These are phyloP conservation scores for Abortiporus biennis DNA, from an alignment of 1,284 basidiomycete genomes.

Conservation along the genomic window DNA sequence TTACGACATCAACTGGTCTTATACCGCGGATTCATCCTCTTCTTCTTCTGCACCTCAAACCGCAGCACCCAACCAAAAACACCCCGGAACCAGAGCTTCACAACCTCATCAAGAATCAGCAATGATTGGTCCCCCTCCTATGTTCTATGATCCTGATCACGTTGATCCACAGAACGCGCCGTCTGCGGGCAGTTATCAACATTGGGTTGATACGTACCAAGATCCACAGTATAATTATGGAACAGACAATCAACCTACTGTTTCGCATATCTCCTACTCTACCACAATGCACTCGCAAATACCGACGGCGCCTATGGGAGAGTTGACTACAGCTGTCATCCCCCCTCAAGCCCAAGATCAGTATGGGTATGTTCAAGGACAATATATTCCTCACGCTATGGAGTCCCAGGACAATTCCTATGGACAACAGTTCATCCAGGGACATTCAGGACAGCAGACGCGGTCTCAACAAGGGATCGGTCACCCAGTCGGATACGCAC, in stretches of 20 bases:
- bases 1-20: too few species aligned
- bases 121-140: slow-evolving; percentile 6
- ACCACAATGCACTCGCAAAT: not conserved
- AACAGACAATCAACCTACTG: not conserved
- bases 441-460: not conserved
- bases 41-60: not conserved
- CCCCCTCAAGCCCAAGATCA: not conserved
- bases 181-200: slow-evolving; percentile 1
- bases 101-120: not conserved
- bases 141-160: slow-evolving; percentile 5
- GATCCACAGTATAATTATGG: slow-evolving; percentile 2
- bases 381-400: slow-evolving; percentile 9
- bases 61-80: not conserved
- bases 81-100: not conserved
- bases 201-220: not conserved
- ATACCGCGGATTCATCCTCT: too few species aligned
- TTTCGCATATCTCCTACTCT: not conserved
- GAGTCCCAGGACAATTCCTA: slow-evolving; percentile 5
- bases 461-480: not conserved
- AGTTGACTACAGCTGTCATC: not conserved
- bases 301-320: too few species aligned
- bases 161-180: not conserved
- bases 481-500: not conserved
- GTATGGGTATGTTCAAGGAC: slow-evolving; percentile 3
- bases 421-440: not conserved